Evolutionary conservation across 163 green algal species (phyloP), one percentile per base, ranked within the genome.

Genomic region (Chlorella variabilis): DNA sequence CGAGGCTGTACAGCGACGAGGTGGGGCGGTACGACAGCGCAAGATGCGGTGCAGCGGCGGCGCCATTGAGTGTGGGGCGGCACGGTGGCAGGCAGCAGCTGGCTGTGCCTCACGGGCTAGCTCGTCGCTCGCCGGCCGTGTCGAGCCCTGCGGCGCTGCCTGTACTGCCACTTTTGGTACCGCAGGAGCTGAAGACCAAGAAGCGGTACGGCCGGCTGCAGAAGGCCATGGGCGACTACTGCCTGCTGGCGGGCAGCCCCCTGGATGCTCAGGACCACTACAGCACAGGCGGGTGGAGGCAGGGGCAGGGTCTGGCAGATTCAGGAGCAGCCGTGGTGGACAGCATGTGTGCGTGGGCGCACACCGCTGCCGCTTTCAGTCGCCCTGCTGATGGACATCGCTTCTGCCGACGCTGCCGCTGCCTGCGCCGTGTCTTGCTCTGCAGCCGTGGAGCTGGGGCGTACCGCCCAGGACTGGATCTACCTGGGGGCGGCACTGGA

Each of bases 191-290:
- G 1, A 65, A 74, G 34, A 82, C 83, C 33, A 81, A 71, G 56
- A 56, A 80, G 70, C 36, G 89, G n/a, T 94, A 94, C 78, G 91
- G 89, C 0, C 85, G 93, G 68, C 84, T 96, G 70, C 88, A 92
- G 48, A 97, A 97, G 80, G 81, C 79, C 0, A 90, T 95, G 86
- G 93, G 92, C 2, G 93, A 97, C 78, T 77, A 91, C 78, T 89
- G 80, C 65, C 83, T 97, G 73, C 81, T 97, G 77, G 86, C 89
- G 25, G 93, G 93, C 2, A 92, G 86, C 0, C 90, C 93, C 1
- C 45, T 81, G 18, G 93, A 97, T 73, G 93, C 92, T 0, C 75
- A 79, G 49, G 90, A 92, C 56, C 73, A 80, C 38, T 80, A 80
- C 38, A 70, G 54, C 17, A 80, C 73, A 45, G 73, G 73, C 59